Percentiles rank a stretch among this genome's conserved stretches.
Conservation (phyloP, 2,329 filamentous ascomycete species). For the Polychaeton citri region DNA sequence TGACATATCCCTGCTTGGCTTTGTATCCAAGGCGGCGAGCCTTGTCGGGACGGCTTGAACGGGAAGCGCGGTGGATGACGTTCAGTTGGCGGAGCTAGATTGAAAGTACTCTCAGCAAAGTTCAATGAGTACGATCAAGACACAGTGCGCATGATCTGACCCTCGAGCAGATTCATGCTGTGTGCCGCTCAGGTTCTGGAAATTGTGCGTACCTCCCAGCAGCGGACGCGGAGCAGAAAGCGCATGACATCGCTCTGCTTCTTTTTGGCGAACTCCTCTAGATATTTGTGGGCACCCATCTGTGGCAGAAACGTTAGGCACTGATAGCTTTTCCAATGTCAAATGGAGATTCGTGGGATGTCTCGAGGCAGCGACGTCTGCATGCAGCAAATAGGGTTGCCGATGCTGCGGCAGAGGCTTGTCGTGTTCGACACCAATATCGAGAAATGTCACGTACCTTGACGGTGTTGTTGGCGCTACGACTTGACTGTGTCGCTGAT, state of each 20-base stretch:
- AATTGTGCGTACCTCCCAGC: constrained; percentile 74
- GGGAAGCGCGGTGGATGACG: constrained; percentile 97
- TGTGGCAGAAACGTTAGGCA: no score
- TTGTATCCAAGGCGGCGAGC: constrained; percentile 99
- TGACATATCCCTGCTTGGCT: constrained; percentile 99
- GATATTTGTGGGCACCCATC: constrained; percentile 99
- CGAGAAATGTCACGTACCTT: no score
- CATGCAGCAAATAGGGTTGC: no score
- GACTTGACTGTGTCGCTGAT: neutral
- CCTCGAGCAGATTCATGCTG: constrained; percentile 4
- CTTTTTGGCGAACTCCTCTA: constrained; percentile 99
- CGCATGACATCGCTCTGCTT: constrained; percentile 99
- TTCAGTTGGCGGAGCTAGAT: constrained; percentile 99
- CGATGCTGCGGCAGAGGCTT: no score
- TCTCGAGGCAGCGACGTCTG: no score
- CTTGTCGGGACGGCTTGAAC: constrained; percentile 98
- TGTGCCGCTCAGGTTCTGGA: constrained; percentile 20
- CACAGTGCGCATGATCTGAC: constrained; percentile 14
- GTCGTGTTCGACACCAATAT: no score
- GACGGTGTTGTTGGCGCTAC: neutral
- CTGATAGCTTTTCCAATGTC: no score
- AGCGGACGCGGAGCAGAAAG: constrained; percentile 98
- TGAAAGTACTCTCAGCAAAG: constrained; percentile 99
- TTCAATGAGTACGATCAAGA: constrained; percentile 85
- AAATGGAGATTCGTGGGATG: no score